Percentiles rank a stretch among this genome's conserved stretches.
Conservation (phyloP, 2,329 filamentous ascomycete genomes). For the Whalleya microplaca region DNA sequence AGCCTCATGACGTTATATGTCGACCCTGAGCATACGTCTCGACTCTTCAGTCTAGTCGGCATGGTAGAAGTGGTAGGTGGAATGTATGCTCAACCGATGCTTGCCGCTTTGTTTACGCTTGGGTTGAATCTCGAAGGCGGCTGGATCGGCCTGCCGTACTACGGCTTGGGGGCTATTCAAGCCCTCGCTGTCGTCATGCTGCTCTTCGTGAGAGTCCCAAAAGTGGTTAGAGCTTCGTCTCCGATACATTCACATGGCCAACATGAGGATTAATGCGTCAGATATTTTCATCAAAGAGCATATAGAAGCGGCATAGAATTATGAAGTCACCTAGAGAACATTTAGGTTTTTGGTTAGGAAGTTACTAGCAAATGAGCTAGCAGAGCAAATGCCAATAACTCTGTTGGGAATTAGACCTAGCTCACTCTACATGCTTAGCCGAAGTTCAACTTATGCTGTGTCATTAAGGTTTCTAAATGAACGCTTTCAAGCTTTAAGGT, state of each 20-base stretch:
- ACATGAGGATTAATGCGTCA: constrained; percentile 3
- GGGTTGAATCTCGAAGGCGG: constrained; percentile 33
- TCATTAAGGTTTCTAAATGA: too few relatives aligned
- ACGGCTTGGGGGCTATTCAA: constrained; percentile 28
- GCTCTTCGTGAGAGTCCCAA: constrained; percentile 30
- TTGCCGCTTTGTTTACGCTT: constrained; percentile 37
- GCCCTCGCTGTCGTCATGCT: constrained; percentile 21
- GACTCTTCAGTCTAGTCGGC: constrained; percentile 37
- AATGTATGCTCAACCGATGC: constrained; percentile 35
- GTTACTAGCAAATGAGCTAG: too few relatives aligned
- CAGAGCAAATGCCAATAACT: too few relatives aligned
- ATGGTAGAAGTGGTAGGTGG: constrained; percentile 37
- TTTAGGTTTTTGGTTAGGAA: too few relatives aligned
- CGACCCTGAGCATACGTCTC: constrained; percentile 34
- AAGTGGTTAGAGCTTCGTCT: constrained; percentile 1
- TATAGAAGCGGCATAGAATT: background rate
- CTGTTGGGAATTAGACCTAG: too few relatives aligned
- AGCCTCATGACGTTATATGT: constrained; percentile 39
- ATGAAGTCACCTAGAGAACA: background rate
- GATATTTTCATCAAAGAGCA: background rate
- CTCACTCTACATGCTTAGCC: too few relatives aligned
- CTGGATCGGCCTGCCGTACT: constrained; percentile 39
- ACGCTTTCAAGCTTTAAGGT: too few relatives aligned
- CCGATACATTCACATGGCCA: constrained; percentile 1
- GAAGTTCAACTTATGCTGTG: too few relatives aligned